Evolutionary conservation across 176 grass and related monocot species (phyloP).

Genomic region (Olyra latifolia): DNA sequence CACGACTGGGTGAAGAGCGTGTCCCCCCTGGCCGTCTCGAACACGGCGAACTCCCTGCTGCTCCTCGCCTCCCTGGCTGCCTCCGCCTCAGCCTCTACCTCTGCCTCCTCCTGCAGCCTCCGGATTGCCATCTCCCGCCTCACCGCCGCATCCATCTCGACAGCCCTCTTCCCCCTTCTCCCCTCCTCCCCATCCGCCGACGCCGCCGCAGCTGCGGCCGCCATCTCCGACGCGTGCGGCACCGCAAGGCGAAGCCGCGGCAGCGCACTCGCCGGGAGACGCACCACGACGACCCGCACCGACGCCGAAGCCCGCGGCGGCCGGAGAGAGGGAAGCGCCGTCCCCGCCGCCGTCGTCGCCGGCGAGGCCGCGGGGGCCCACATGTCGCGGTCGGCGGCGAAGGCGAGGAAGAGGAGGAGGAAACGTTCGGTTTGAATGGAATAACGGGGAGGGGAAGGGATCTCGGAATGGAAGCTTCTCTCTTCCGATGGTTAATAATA

Average conservation of each 20-base stretch:
- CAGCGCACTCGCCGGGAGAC: neutral
- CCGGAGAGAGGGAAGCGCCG: neutral
- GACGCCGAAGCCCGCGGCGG: neutral
- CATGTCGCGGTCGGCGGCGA: conserved; percentile 29
- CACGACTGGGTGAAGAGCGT: conserved; percentile 90
- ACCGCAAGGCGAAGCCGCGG: conserved; percentile 27
- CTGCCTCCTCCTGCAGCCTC: conserved; percentile 50
- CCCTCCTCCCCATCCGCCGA: neutral
- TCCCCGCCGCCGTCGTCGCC: neutral
- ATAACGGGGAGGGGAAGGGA: neutral
- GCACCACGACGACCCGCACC: conserved; percentile 13
- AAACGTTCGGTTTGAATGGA: neutral
- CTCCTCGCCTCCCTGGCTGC: conserved; percentile 22
- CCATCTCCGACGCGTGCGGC: conserved; percentile 41
- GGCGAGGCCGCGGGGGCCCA: conserved; percentile 43
- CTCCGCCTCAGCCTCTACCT: conserved; percentile 44
- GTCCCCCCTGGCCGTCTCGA: conserved; percentile 65
- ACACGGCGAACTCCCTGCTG: conserved; percentile 65
- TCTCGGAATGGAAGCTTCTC: conserved; percentile 39
- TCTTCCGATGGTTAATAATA: neutral
- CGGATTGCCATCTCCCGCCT: conserved; percentile 61
- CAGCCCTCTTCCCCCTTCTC: conserved; percentile 20
- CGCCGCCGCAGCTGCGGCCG: conserved; percentile 19
- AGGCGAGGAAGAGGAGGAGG: neutral
- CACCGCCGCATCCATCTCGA: conserved; percentile 52